Evolutionary conservation across 345 rosid species (phyloP), one percentile per base, ranked within the genome.

Genomic region (Aurinia saxatilis): DNA sequence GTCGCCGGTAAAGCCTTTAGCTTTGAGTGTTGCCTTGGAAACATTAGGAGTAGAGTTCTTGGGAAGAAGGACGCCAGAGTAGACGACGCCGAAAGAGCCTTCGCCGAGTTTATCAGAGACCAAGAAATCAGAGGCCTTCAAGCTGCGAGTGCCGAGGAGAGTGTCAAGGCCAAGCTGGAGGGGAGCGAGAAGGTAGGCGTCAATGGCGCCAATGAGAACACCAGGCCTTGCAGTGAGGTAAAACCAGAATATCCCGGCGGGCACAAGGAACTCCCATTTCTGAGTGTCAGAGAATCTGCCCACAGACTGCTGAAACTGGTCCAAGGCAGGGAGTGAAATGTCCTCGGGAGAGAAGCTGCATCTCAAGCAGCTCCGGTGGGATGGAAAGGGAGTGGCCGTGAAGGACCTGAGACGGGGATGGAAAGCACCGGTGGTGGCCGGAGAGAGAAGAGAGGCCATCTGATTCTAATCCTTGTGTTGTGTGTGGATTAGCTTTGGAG

Each of bases 141-240:
- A 72, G 73, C 73, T 84, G 79, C 93, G 76, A 73, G 79, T 82
- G 57, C 81, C 83, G 41, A 89, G 53, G 42, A 74, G 88, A 48
- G 79, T 82, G 57, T 80, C 83, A 40, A 89, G 53, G 42, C 73
- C 87, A 48, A 79, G 66, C 73, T 93, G 97, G 77, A 93, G 67
- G 35, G 96, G 99, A 72, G 91, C 90, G 10, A 89, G 77, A 68
- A 88, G 78, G 71, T 92, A 92, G 4, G 95, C 75, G 70, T 92
- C 98, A 67, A 92, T 73, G 71, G 98, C 98, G 18, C 96, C 98
- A 8, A 88, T 1, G 56, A 92, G 84, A 60, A 89, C 89, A 57
- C 93, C 96, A 0, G 97, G 97, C 66, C 99, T 82, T 23, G 97
- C 90, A 17, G 99, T 93, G 71, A 89, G 75, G 76, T 93, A 87